phyloP scores from a whole-genome alignment of 2,329 filamentous ascomycete genomes.

The Metarhizium humberi region DNA sequence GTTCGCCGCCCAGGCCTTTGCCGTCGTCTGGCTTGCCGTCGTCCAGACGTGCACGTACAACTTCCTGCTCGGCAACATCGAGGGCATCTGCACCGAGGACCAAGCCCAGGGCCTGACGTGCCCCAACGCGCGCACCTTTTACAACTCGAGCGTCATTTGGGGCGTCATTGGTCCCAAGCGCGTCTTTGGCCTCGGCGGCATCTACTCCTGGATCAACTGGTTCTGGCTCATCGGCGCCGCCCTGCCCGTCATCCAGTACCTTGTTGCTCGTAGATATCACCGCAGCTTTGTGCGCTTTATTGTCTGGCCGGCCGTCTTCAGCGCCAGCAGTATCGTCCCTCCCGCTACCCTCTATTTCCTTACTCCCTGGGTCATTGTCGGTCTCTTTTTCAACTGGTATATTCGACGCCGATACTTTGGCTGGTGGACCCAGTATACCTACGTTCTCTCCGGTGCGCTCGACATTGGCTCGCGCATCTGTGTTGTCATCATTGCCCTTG shows the following conservation, averaged over 20 bases:
- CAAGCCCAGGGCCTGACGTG: constrained; percentile 45
- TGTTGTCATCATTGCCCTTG: constrained; percentile 40
- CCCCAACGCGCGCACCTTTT: constrained; percentile 49
- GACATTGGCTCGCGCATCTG: constrained; percentile 49
- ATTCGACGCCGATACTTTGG: constrained; percentile 39
- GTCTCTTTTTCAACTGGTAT: constrained; percentile 44
- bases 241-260: constrained; percentile 39
- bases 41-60: constrained; percentile 29
- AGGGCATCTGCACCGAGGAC: constrained; percentile 38
- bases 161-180: constrained; percentile 41
- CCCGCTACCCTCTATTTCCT: constrained; percentile 48
- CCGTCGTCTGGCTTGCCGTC: constrained; percentile 28
- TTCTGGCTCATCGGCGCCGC: constrained; percentile 45
- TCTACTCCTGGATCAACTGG: constrained; percentile 33
- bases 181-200: constrained; percentile 25
- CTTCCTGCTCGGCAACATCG: constrained; percentile 36
- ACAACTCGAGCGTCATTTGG: constrained; percentile 51
- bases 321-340: constrained; percentile 38
- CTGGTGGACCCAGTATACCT: constrained; percentile 52
- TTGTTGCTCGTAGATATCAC: constrained; percentile 38
- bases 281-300: constrained; percentile 37
- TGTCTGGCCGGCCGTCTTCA: constrained; percentile 44
- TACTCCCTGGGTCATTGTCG: constrained; percentile 44
- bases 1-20: constrained; percentile 35
- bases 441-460: constrained; percentile 47